Evolutionary conservation across 495 filamentous ascomycete genomes (phyloP), one percentile per base, ranked within the genome.

Genomic region (Lasiosphaeria ovina): DNA sequence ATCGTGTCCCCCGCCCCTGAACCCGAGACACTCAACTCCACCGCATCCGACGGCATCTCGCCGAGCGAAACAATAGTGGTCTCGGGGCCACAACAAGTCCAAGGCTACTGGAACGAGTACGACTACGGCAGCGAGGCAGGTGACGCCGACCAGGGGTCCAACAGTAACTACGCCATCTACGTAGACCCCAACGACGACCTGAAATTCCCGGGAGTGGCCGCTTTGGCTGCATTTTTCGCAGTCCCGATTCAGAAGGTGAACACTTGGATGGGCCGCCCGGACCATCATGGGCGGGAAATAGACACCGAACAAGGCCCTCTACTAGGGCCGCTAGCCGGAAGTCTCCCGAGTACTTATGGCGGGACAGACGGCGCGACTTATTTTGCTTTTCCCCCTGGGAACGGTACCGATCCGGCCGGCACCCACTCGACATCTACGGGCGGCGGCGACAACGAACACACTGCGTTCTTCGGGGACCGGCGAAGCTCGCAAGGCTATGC

Each of bases 91-190:
- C 62, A 59, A 56, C 68, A 54, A 10, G 35, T 58, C 42, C 57
- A 66, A 16, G 69, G 63, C 24, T 87, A 87, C 63, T 88, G 85
- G 85, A 87, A 86, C 66, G 85, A 88, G 66, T 88, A 86, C 69
- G 85, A 88, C 48, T 70, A 84, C 66, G 83, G 81, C 6, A 85
- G 83, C 65, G 84, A 87, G 53, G 76, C 72, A 6, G 79, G 77
- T 38, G 78, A 76, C 38, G 60, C 72, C n/a, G 72, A 77, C 35
- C 65, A 65, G 34, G 51, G 63, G 33, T 55, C 6, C 3, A 72
- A 81, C 38, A 74, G 70, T 45, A 65, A 71, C 12, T 88, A 86
- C 66, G 76, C 76, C 31, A 79, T 88, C 33, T 83, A 81, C 62
- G 72, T 88, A 56, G 73, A 86, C 65, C 82, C 85, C 2, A 72